Base-by-base conservation (phyloP, 139 green algal genomes). In the Coelastrella sp. region DNA sequence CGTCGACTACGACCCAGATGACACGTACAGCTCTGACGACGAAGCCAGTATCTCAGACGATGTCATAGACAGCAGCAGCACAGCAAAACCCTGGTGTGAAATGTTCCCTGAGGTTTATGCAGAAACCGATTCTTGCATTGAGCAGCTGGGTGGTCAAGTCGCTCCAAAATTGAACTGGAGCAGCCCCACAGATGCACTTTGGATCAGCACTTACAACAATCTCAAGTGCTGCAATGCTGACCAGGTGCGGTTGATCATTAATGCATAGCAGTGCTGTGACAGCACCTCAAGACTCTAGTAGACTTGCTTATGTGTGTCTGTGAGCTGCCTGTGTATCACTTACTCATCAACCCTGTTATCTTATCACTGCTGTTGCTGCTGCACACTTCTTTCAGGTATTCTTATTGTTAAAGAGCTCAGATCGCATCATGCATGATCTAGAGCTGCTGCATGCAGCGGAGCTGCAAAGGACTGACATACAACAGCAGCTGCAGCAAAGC, bases 111-210 rank as follows among this genome's bases (percentile, higher is more conserved):
- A 89, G 25, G 34, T 97, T 3, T n/a, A 69, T 21, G 48, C 25
- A 1, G 66, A 59, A 3, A 64, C 98, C 2, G 41, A 88, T 5
- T 57, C 40, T 0, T 92, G 91, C 0, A 98, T 98, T 13, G 38
- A 77, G 1, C 50, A 87, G 59, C 87, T 97, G 79, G 92, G 95
- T 0, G 95, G 95, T 0, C n/a, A 32, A 1, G 94, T 98, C 23
- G 77, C 95, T 30, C 96, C 96, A 48, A 98, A 98, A 81, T 88
- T 98, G 6, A 98, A 96, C 35, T 99, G 97, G 97, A 97, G 93
- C 87, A 91, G 84, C 32, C 97, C 97, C 4, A 95, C 91, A 21
- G 97, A 99, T 60, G 96, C 95, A 25, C 66, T 89, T 13, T 99
- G 97, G 97, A 63, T 99, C 21, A 76, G 53, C 71, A 51, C 21